phyloP scores from a whole-genome alignment of 306 rosid species.

The Vigna nakashimae region DNA sequence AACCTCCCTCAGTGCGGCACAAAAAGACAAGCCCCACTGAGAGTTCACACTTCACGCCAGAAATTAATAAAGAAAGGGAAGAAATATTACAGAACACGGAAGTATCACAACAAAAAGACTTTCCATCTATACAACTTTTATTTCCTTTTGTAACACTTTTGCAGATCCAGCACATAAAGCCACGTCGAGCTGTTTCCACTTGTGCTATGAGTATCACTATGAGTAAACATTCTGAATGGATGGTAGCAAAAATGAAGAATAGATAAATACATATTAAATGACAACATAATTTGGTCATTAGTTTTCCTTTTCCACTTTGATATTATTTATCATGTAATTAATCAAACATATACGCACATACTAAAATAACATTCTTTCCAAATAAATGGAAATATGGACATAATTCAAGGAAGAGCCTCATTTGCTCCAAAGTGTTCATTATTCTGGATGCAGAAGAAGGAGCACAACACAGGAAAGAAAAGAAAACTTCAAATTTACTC shows the following conservation, averaged over 20 bases:
- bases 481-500: not conserved
- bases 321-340: slow-evolving; percentile 31
- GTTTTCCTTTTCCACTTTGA: slow-evolving; percentile 5
- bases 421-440: slow-evolving; percentile 30
- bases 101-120: slow-evolving; percentile 48
- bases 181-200: slow-evolving; percentile 67
- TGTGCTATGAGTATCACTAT: slow-evolving; percentile 34
- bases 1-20: slow-evolving; percentile 55
- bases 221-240: slow-evolving; percentile 42
- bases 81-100: slow-evolving; percentile 68
- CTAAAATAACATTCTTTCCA: not conserved
- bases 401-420: slow-evolving; percentile 25
- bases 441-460: slow-evolving; percentile 19
- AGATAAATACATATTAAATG: slow-evolving; percentile 4
- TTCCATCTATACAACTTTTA: slow-evolving; percentile 48
- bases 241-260: slow-evolving; percentile 28
- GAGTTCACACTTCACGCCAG: slow-evolving; percentile 51
- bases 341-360: not conserved
- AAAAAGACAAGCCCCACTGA: slow-evolving; percentile 55
- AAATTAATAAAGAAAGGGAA: slow-evolving; percentile 39
- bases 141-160: slow-evolving; percentile 53
- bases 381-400: not conserved
- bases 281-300: not conserved
- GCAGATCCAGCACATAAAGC: slow-evolving; percentile 79
- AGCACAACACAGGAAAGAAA: not conserved